A percentile compares a stretch with the other conserved stretches of the same genome.
These are phyloP conservation scores for Coelastrella sp. DNA, from an alignment of 139 green algal genomes.

Conservation along the genomic window DNA sequence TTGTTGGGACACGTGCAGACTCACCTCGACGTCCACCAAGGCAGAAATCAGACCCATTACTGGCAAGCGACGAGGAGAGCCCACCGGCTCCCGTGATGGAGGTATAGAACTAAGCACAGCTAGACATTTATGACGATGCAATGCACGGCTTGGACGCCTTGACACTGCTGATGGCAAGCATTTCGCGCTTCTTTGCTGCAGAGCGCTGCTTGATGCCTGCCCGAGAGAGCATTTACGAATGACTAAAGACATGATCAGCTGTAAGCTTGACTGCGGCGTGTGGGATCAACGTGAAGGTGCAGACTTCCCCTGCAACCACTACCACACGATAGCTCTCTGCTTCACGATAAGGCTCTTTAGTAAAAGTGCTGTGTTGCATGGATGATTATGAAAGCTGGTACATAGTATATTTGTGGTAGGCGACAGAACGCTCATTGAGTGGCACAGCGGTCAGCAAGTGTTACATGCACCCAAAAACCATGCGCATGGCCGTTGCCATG, in stretches of 20 bases:
- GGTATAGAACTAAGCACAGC: neutral
- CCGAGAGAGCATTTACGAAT: neutral
- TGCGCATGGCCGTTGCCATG: no score
- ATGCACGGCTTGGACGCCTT: neutral
- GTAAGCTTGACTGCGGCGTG: no score
- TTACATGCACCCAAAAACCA: no score
- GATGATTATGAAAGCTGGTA: neutral
- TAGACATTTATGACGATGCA: neutral
- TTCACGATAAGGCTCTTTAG: no score
- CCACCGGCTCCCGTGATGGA: neutral
- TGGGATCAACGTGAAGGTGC: no score
- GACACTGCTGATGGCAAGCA: neutral
- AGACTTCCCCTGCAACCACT: neutral
- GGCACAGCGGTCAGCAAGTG: no score
- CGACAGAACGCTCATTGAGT: no score
- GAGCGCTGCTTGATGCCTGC: neutral
- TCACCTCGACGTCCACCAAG: neutral
- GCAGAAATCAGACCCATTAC: neutral
- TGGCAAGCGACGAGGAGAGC: neutral
- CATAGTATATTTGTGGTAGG: neutral
- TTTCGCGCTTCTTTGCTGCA: conserved; percentile 5
- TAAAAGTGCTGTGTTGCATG: no score
- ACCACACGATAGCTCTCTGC: no score
- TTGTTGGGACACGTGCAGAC: no score
- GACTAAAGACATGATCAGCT: neutral